Evolutionary conservation across 1,139 yeast species (phyloP).

Genomic region (Blastobotrys proliferans): DNA sequence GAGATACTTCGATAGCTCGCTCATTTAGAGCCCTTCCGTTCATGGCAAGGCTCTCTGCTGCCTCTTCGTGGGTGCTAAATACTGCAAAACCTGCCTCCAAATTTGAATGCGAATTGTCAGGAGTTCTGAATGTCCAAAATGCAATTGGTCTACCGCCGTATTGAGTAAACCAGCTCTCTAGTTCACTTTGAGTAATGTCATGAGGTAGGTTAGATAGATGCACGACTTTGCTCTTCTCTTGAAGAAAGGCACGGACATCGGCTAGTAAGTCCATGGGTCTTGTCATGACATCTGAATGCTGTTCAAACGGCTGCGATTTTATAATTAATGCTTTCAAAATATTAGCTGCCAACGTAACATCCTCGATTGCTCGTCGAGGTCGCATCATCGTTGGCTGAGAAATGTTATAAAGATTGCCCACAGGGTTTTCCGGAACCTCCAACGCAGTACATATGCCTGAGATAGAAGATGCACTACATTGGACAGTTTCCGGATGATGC

Average conservation of each 20-base stretch:
- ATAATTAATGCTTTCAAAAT: constrained; percentile 50
- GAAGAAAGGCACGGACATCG: constrained; percentile 63
- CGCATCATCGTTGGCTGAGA: constrained; percentile 17
- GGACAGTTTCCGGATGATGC: constrained; percentile 57
- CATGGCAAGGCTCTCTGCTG: constrained; percentile 68
- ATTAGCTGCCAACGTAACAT: constrained; percentile 41
- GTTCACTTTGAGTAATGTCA: constrained; percentile 86
- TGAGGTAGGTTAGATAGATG: constrained; percentile 72
- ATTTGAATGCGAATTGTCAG: constrained; percentile 39
- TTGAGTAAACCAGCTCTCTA: constrained; percentile 89
- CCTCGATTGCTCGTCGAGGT: constrained; percentile 41
- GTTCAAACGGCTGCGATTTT: constrained; percentile 52
- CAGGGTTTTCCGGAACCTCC: constrained; percentile 42
- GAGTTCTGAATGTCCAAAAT: constrained; percentile 75
- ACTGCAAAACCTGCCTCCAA: constrained; percentile 77
- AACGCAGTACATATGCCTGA: constrained; percentile 55
- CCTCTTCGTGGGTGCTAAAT: constrained; percentile 81
- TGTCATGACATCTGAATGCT: constrained; percentile 54
- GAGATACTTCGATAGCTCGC: constrained; percentile 75
- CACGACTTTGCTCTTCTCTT: constrained; percentile 74
- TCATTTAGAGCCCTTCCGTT: constrained; percentile 79
- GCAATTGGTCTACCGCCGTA: constrained; percentile 84
- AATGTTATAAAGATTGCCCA: constrained; percentile 11
- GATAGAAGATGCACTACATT: constrained; percentile 49
- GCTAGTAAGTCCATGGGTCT: constrained; percentile 71